Base-by-base conservation (phyloP, 176 grass and related monocot genomes). In the Neostapfia colusana region DNA sequence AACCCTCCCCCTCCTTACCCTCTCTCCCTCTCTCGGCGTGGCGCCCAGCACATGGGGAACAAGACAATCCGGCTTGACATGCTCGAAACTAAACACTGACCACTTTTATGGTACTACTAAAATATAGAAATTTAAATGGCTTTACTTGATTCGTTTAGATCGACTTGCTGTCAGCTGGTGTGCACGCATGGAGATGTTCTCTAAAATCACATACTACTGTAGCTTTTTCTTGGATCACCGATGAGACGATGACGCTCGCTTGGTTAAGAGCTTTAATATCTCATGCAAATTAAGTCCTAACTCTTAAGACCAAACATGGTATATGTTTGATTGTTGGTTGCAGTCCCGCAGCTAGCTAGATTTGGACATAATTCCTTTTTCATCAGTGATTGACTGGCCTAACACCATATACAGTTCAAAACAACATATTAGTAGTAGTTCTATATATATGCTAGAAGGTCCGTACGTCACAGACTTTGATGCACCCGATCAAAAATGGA, bases 181-280 rank as follows among this genome's bases (percentile, higher is more conserved):
- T 10, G 63, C 18, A 7, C 18, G 0, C 25, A 21, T 69, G 26
- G 20, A 60, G 20, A 60, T 25, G 69, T 9, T 35, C 9, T 31
- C 31, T 3, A 31, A 63, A 21, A 58, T 20, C 61, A 23, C 12
- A 56, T 16, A 16, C 0, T 16, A 48, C 31, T 31, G 3, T 34
- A 35, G 14, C 53, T 43, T 24, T 12, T 55, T 72, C 63, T 53
- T 48, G 42, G 79, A 83, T 83, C 76, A 63, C 6, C 56, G 26
- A 9, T 28, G 10, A 28, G 24, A 14, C 7, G 35, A 41, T 8
- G 71, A 41, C 25, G 35, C 14, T 36, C 48, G 21, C 2, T 20
- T n/a, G 39, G 21, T 67, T 86, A 2, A 54, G 61, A 24, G 69
- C 58, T 10, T 10, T 24, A 40, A 26, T 0, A 46, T 21, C 21